phyloP scores from a whole-genome alignment of 1,139 yeast species.

The Suhomyces wounanorum region DNA sequence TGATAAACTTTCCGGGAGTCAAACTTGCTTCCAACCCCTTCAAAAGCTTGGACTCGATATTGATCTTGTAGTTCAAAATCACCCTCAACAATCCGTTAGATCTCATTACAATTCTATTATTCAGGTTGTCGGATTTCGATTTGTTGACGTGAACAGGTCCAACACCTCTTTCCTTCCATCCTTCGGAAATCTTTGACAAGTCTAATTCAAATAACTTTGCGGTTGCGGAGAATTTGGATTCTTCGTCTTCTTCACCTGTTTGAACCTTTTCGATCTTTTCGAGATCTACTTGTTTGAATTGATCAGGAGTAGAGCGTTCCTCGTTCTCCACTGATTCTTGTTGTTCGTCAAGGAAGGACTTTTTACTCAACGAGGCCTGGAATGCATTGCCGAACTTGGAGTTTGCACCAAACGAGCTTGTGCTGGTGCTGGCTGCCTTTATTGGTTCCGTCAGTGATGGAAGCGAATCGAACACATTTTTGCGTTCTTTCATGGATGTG shows the following conservation, averaged over 20 bases:
- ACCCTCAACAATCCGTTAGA: conserved; percentile 85
- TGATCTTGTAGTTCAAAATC: conserved; percentile 72
- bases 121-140: conserved; percentile 32
- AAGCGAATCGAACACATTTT: conserved; percentile 39
- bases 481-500: conserved; percentile 26
- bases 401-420: conserved; percentile 54
- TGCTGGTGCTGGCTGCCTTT: conserved; percentile 2
- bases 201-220: conserved; percentile 82
- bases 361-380: conserved; percentile 47
- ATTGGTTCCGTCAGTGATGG: conserved; percentile 17
- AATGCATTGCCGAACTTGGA: conserved; percentile 63
- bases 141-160: conserved; percentile 84
- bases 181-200: conserved; percentile 60
- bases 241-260: conserved; percentile 92
- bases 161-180: conserved; percentile 96
- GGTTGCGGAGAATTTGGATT: conserved; percentile 63
- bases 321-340: conserved; percentile 15
- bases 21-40: conserved; percentile 87
- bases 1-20: conserved; percentile 73
- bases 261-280: conserved; percentile 55
- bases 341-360: conserved; percentile 55
- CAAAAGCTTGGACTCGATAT: conserved; percentile 55
- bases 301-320: conserved; percentile 24
- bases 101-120: conserved; percentile 78
- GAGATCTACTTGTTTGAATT: conserved; percentile 53